Base-by-base conservation (phyloP, 1,139 yeast species). In the Nakaseomyces bracarensis region DNA sequence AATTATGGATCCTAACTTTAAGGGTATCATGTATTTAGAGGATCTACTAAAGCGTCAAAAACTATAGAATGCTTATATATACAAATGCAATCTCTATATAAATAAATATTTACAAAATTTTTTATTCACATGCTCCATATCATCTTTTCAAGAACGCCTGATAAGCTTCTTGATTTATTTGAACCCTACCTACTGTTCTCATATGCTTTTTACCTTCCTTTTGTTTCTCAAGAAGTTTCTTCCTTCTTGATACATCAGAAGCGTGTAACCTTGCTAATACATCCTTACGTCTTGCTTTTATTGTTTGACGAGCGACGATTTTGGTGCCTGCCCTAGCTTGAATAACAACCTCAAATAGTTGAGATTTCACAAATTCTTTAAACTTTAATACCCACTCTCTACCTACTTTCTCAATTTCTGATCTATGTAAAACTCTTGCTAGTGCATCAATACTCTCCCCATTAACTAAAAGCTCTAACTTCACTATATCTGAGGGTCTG, bases 181-280 rank as follows among this genome's bases (percentile, higher is more conserved):
- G 69, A 10, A 91, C 84, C 46, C 77, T 76, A 14, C 97, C 97
- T 13, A 79, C 71, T 9, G 84, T 71, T 66, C 82, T 82, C 82
- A 91, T 72, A 46, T 74, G 75, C 64, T 82, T 85, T 66, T 91
- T 91, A 36, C 98, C 98, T 57, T 85, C 96, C 63, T 89, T 91
- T 57, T 91, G 98, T 55, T 85, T 82, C 46, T 75, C 86, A 45
- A 91, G 68, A 51, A 91, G 72, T 64, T 91, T 91, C 69, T 87
- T 87, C 51, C 95, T 72, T 64, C 98, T 72, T 0, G 95, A 77
- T 27, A 89, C 75, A 68, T 91, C 98, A 14, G 96, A 83, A 0
- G 98, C 98, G 63, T 91, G 97, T 49, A 91, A 68, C 55, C 77
- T 82, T 40, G 93, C 95, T 42, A 93, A 70, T 15, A 91, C 98